A percentile compares a stretch with the other conserved stretches of the same genome.
These are phyloP conservation scores for Solanum hybrid DNA, from an alignment of 305 asterid species.

Conservation along the genomic window DNA sequence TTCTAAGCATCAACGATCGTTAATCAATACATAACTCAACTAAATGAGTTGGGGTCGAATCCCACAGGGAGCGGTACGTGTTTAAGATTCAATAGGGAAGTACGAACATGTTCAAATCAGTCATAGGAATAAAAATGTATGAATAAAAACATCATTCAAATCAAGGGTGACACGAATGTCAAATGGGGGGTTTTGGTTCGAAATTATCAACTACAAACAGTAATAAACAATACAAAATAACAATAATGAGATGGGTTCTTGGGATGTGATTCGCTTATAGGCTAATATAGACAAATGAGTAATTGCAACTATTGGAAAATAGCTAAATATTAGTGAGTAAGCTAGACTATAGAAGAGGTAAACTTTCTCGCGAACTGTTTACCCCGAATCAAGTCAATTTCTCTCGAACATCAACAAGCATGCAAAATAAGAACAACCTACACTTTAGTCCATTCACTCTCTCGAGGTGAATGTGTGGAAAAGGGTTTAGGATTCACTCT, in stretches of 20 bases:
- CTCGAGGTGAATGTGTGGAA: neutral
- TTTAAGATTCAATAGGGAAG: neutral
- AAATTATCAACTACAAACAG: neutral
- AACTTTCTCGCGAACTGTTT: neutral
- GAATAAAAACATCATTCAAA: neutral
- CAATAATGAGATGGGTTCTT: neutral
- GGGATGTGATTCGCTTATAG: neutral
- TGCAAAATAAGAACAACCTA: neutral
- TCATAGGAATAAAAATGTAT: neutral
- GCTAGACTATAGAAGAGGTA: neutral
- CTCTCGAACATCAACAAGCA: neutral
- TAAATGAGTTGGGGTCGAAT: neutral
- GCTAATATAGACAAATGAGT: neutral
- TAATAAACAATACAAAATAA: too few relatives aligned
- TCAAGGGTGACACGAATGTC: neutral
- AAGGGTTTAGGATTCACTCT: neutral
- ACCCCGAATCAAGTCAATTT: neutral
- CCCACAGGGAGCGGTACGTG: neutral
- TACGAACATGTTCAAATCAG: neutral
- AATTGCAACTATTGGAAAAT: neutral
- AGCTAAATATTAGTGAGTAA: neutral
- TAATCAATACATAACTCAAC: neutral
- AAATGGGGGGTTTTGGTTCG: neutral
- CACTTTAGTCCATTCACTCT: neutral
- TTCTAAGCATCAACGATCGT: neutral